Base-by-base conservation (phyloP, 2,329 filamentous ascomycete genomes). In the Penicillium sp. region DNA sequence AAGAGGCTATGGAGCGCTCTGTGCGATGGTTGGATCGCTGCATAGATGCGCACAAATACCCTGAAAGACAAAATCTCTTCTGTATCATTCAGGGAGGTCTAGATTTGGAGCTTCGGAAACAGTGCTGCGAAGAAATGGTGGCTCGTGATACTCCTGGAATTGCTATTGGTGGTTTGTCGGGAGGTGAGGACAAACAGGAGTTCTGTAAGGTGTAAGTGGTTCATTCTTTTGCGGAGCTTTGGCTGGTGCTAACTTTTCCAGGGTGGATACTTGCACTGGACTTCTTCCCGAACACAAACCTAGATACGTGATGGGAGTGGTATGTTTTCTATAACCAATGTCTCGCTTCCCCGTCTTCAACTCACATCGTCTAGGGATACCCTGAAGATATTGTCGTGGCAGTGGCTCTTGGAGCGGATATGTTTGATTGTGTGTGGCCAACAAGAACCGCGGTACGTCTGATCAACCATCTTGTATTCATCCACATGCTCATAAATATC, bases 371-470 rank as follows among this genome's bases (percentile, higher is more conserved):
- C 53, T 13, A 85, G 83, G 92, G 95, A 13, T 99, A 97, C 74
- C 95, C 95, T 1, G 95, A 98, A 78, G 95, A 99, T 70, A 81
- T 99, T 55, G 85, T 99, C 2, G 93, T 99, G 39, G 96, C 92
- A 53, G 88, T 97, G 4, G 95, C 95, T 1, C 83, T 99, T 0
- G 95, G 95, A 3, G 95, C 95, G 49, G 95, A 99, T 77, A 99
- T 99, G 95, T 99, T 99, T 72, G 95, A 99, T 77, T 99, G 96
- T 71, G 95, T 99, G 7, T 99, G 95, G 95, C 96, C 95, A 1
- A 98, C 95, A 4, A 84, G 95, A 53, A 99, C 95, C 35, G 95
- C 95, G 8, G 84, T 86, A 77, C 71, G 81, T 51, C 19, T 33
- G 35, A 16, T 25, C 3, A 25, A 10, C 19, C 3, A 2, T n/a